These are phyloP conservation scores for Phycomyces nitens DNA, from an alignment of 192 early-diverging fungal species.

Conservation along the genomic window DNA sequence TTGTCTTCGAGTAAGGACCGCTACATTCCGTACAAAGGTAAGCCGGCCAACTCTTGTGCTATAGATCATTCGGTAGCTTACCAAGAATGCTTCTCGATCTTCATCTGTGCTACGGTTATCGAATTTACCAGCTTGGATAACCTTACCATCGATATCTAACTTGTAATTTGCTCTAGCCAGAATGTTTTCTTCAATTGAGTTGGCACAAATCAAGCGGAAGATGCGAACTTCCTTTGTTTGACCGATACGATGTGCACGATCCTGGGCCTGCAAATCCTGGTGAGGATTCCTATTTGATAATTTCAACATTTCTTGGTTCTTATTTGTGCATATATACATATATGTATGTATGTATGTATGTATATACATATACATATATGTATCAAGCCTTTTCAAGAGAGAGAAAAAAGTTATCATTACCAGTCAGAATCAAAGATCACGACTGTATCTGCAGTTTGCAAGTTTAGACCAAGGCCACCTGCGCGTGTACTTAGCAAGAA, in stretches of 20 bases:
- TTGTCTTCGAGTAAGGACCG: conserved; percentile 85
- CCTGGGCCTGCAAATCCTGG: conserved; percentile 97
- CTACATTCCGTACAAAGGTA: conserved; percentile 11
- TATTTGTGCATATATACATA: not conserved
- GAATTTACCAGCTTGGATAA: conserved; percentile 99
- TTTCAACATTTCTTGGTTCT: not conserved
- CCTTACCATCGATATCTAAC: conserved; percentile 95
- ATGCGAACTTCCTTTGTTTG: conserved; percentile 98
- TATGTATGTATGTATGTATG: not conserved
- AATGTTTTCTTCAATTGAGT: conserved; percentile 93
- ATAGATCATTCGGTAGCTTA: conserved; percentile 40
- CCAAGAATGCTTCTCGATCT: conserved; percentile 90
- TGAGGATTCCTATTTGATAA: conserved; percentile 78
- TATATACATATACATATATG: not conserved
- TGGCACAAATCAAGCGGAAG: conserved; percentile 85
- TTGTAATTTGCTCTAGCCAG: conserved; percentile 93
- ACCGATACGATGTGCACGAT: conserved; percentile 99
- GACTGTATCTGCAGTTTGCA: conserved; percentile 97
- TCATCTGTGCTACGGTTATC: conserved; percentile 92
- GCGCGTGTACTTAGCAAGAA: conserved; percentile 95
- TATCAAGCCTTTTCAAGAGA: not conserved
- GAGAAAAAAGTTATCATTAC: conserved; percentile 39
- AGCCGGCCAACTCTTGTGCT: not conserved
- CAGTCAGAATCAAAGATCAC: conserved; percentile 99
- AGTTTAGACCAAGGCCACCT: conserved; percentile 93